These are phyloP conservation scores for Draba incana DNA, from an alignment of 345 rosid genomes.

Conservation along the genomic window DNA sequence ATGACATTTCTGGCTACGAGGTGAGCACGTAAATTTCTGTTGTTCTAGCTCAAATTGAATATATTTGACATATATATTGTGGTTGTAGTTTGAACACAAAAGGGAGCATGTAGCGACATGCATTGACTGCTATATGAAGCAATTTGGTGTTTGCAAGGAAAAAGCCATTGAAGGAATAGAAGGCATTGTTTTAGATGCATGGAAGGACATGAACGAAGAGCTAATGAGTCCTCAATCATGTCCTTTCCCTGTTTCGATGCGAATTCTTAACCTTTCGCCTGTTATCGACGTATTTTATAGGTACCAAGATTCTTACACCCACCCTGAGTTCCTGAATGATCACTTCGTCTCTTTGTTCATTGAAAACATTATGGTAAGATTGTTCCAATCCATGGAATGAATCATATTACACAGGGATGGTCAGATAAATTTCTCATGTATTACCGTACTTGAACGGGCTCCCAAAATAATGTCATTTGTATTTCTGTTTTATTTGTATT, in stretches of 20 bases:
- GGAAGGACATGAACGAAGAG: conserved; percentile 41
- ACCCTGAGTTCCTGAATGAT: conserved; percentile 15
- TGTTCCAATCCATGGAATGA: background rate
- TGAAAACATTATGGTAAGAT: background rate
- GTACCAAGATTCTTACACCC: conserved; percentile 35
- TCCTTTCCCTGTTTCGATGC: conserved; percentile 26
- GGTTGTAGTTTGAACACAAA: conserved; percentile 23
- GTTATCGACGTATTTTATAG: conserved; percentile 31
- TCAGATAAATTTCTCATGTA: background rate
- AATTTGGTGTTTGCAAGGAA: conserved; percentile 29
- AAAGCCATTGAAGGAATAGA: conserved; percentile 1
- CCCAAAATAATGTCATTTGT: background rate
- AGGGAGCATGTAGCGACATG: conserved; percentile 34
- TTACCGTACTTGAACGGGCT: background rate
- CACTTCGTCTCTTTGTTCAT: conserved; percentile 15
- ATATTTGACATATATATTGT: background rate
- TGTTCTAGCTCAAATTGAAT: too few relatives aligned
- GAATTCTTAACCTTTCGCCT: conserved; percentile 7
- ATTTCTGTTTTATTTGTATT: background rate
- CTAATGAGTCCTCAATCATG: conserved; percentile 22
- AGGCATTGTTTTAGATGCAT: conserved; percentile 12
- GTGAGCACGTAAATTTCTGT: background rate
- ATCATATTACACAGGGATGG: background rate
- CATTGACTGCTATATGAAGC: conserved; percentile 38
- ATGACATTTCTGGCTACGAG: conserved; percentile 31